These are phyloP conservation scores for Aurantiochytrium sp. DNA, from an alignment of 108 stramenopile species.

Conservation along the genomic window DNA sequence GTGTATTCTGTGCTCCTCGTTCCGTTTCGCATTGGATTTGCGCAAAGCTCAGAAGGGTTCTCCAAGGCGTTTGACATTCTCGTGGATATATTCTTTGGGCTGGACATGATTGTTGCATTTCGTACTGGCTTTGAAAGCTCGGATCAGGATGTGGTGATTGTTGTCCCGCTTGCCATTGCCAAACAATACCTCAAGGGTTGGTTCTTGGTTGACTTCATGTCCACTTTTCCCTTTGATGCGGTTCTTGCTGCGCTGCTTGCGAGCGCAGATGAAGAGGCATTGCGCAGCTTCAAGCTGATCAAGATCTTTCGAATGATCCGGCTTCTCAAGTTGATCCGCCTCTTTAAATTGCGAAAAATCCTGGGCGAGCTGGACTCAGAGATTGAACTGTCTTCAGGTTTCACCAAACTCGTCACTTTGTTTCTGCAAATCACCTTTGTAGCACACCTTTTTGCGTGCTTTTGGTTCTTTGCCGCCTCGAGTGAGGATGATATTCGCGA, in stretches of 20 bases:
- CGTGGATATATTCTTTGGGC: constrained; percentile 27
- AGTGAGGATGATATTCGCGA: neutral
- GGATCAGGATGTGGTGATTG: constrained; percentile 27
- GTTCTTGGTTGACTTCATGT: constrained; percentile 37
- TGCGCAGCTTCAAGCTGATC: constrained; percentile 34
- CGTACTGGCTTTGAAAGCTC: constrained; percentile 29
- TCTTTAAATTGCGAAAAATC: constrained; percentile 21
- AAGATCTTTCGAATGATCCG: constrained; percentile 35
- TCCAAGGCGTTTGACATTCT: constrained; percentile 25
- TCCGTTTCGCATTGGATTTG: constrained; percentile 41
- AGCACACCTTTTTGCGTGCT: constrained; percentile 44
- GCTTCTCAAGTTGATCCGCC: constrained; percentile 31
- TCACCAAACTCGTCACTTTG: constrained; percentile 22
- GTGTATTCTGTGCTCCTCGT: constrained; percentile 32
- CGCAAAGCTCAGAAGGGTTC: neutral
- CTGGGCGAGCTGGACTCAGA: neutral
- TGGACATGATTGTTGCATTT: constrained; percentile 45
- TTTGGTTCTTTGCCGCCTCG: constrained; percentile 20
- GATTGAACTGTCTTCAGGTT: neutral
- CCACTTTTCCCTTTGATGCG: constrained; percentile 45
- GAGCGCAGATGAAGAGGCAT: neutral
- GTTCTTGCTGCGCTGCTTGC: neutral
- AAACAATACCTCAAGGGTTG: constrained; percentile 31
- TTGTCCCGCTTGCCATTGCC: constrained; percentile 21
- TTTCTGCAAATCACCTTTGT: constrained; percentile 31